phyloP scores from a whole-genome alignment of 1,284 basidiomycete species.

The Naganishia sp. region DNA sequence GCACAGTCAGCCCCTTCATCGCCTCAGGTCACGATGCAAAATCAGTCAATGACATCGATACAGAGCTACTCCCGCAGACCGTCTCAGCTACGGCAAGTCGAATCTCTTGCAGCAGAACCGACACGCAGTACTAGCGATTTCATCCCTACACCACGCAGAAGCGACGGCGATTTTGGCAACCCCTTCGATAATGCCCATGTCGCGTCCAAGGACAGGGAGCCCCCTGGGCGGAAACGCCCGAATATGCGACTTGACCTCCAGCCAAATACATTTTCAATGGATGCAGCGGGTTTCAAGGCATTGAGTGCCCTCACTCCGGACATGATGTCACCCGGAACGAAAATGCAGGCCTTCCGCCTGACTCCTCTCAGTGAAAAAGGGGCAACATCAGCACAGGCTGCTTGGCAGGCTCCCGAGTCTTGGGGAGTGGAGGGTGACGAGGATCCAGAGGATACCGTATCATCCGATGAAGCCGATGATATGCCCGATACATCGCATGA shows the following conservation, averaged over 20 bases:
- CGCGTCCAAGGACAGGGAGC: slow-evolving; percentile 25
- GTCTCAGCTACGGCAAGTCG: slow-evolving; percentile 49
- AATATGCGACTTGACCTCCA: slow-evolving; percentile 20
- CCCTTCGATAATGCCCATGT: neutral
- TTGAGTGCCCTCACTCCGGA: slow-evolving; percentile 11
- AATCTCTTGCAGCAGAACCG: slow-evolving; percentile 34
- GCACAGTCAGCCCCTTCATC: slow-evolving; percentile 39
- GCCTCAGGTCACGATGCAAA: slow-evolving; percentile 43
- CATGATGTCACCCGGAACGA: slow-evolving; percentile 21
- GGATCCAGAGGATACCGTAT: slow-evolving; percentile 41
- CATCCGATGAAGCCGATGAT: slow-evolving; percentile 42
- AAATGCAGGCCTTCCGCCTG: slow-evolving; percentile 24
- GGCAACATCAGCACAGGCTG: slow-evolving; percentile 37
- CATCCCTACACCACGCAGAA: slow-evolving; percentile 44
- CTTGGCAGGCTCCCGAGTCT: slow-evolving; percentile 59
- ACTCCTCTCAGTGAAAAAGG: slow-evolving; percentile 25
- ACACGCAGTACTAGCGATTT: slow-evolving; percentile 37
- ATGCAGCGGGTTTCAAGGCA: slow-evolving; percentile 18
- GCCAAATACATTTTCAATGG: slow-evolving; percentile 8
- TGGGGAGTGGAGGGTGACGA: slow-evolving; percentile 59
- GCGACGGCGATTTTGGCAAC: neutral
- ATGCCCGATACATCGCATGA: slow-evolving; percentile 24
- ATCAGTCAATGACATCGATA: slow-evolving; percentile 37
- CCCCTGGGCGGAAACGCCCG: neutral
- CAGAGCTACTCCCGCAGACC: slow-evolving; percentile 47